Evolutionary conservation across 2,329 filamentous ascomycete species (phyloP), one percentile per base, ranked within the genome.

Genomic region (Xylariaceae sp.): DNA sequence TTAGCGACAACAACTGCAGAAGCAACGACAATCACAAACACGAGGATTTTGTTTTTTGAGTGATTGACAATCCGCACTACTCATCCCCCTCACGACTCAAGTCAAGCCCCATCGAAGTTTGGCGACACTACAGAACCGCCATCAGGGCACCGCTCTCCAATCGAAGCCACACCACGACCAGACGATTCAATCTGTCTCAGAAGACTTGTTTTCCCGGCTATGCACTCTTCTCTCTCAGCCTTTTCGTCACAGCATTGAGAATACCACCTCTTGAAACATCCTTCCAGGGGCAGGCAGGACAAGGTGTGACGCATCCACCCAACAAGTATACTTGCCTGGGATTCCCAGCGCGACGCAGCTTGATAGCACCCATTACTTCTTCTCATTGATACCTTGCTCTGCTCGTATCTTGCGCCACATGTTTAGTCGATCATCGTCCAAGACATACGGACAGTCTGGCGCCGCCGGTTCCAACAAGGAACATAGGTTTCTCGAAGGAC

Each of bases 371-470:
- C 22, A 18, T 42, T 35, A 42, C 40, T 33, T n/a, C 39, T 30
- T 40, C 39, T 29, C 34, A 15, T 48, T 32, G 31, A 39, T 37
- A 18, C 39, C 34, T 31, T 45, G 39, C 40, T 44, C 49, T 44
- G 39, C 41, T 31, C 29, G 38, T 32, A 42, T 31, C 43, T 33
- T 38, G 48, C 43, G 45, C 55, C 66, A 66, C 62, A 72, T 72
- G 68, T 72, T 72, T 56, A 63, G 62, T 64, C 65, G 66, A 64
- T 70, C 66, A 44, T 64, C 64, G 48, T 59, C 60, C 47, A 68
- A 64, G 54, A 44, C 52, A 46, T 49, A 64, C 56, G 63, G 61
- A 54, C 57, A 60, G 50, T 50, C 52, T 45, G 45, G 50, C 38
- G 41, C 42, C 30, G 43, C 37, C 24, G 42, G 45, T 40, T 53